Evolutionary conservation across 208 protist species (phyloP), one percentile per base, ranked within the genome.

Genomic region (Crithidia thermophila): DNA sequence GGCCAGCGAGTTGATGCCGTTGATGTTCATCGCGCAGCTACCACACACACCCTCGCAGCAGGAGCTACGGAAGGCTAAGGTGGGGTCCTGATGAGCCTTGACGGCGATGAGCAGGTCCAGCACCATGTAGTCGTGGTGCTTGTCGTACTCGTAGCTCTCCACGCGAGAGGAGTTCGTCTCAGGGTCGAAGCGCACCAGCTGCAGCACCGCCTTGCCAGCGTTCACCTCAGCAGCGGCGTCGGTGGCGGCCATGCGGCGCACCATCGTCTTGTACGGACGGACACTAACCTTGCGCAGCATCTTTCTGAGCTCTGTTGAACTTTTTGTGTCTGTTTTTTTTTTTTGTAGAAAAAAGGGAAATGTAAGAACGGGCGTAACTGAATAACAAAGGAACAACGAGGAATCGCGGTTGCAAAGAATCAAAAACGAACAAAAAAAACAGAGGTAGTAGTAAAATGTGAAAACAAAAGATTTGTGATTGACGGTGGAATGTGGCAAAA

Each of bases 21-120:
- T 97, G 67, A 97, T 96, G 72, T 94, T 97, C 93, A 97, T 97
- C n/a, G 93, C 93, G 52, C 93, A 97, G 79, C 88, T 95, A n/a
- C 93, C 93, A 63, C 93, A 97, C 42, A 97, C 91, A 16, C 93
- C 93, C 72, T 97, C 90, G 63, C 90, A 95, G 73, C 93, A 97
- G 30, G 93, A 97, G 61, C 82, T 86, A 23, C 93, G 86, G 72
- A 97, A 97, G 3, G 93, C 87, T 21, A 97, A 72, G 42, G 91
- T 93, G 25, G 91, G 91, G 72, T 97, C 93, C 76, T 97, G 91
- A 52, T 96, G 89, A 18, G 91, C 90, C 79, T 97, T 97, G 18
- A 97, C 83, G 11, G 89, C 88, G 27, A 94, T 93, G 18, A 97
- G 79, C 27, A 96, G 75, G 50, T 96, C 90, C 13, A 97, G 74